Evolutionary conservation across 352 stramenopile species (phyloP).

Genomic region (Pythium grandisporangium): DNA sequence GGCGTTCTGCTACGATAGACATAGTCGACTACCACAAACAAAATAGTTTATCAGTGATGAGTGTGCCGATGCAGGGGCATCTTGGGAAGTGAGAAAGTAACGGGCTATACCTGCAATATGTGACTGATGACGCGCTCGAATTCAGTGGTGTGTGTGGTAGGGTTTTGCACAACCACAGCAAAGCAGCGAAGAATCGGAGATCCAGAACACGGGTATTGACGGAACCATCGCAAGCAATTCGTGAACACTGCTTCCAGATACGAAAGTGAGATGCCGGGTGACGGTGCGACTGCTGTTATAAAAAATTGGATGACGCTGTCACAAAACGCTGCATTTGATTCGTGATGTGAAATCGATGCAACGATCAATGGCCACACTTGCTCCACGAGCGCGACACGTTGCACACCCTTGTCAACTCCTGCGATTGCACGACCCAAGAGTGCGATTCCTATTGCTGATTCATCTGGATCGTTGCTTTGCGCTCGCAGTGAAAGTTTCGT

Average conservation of each 20-base stretch:
- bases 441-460: conserved; percentile 21
- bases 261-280: not conserved
- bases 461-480: conserved; percentile 16
- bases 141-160: not conserved
- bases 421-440: conserved; percentile 47
- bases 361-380: conserved; percentile 45
- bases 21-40: no score
- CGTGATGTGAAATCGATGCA: conserved; percentile 21
- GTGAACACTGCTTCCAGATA: conserved; percentile 4
- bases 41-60: no score
- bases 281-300: conserved; percentile 10
- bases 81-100: no score
- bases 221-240: conserved; percentile 10
- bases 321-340: conserved; percentile 17
- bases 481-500: conserved; percentile 16
- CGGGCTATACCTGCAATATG: conserved; percentile 6
- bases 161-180: conserved; percentile 5
- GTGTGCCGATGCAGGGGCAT: no score
- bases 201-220: no score
- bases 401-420: conserved; percentile 22
- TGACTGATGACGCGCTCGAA: conserved; percentile 2
- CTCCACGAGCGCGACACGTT: conserved; percentile 21
- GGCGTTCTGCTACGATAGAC: no score
- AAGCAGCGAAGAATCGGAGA: conserved; percentile 11
- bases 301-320: conserved; percentile 39